Evolutionary conservation across 2,329 filamentous ascomycete species (phyloP).

Genomic region (Akanthomyces dipterigenus): DNA sequence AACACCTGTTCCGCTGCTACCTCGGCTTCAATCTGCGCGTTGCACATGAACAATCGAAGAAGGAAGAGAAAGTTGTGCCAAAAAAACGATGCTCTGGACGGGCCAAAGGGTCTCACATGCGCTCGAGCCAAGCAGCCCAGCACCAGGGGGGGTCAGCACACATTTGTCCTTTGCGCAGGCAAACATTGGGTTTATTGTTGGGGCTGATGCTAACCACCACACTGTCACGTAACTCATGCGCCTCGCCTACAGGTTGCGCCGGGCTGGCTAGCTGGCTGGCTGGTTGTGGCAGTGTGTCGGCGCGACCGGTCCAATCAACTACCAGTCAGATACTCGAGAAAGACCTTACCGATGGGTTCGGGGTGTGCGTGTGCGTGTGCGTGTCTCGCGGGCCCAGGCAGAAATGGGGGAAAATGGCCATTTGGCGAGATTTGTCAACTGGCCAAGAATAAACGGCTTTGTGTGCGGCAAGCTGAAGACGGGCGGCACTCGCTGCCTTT

Average conservation of each 20-base stretch:
- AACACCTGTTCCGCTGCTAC: not conserved
- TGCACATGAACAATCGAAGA: not conserved
- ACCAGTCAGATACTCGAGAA: not conserved
- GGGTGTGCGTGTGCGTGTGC: not conserved
- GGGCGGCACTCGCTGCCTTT: too few relatives aligned
- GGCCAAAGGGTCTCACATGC: constrained; percentile 5
- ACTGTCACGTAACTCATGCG: not conserved
- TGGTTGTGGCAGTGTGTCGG: not conserved
- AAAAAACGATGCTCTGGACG: not conserved
- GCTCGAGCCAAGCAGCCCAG: constrained; percentile 3
- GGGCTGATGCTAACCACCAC: not conserved
- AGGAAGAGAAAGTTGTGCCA: not conserved
- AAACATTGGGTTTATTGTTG: constrained; percentile 2
- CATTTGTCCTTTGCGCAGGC: not conserved
- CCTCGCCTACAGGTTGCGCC: not conserved
- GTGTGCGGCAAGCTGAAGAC: too few relatives aligned
- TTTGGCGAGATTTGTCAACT: not conserved
- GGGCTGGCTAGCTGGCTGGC: not conserved
- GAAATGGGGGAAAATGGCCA: not conserved
- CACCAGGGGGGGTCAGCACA: not conserved
- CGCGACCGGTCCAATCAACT: not conserved
- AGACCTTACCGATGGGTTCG: not conserved
- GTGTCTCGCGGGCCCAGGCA: not conserved
- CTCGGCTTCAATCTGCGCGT: not conserved
- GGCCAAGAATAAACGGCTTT: not conserved